Evolutionary conservation across 1,284 basidiomycete genomes (phyloP).

Genomic region (Cryptococcus sp.): DNA sequence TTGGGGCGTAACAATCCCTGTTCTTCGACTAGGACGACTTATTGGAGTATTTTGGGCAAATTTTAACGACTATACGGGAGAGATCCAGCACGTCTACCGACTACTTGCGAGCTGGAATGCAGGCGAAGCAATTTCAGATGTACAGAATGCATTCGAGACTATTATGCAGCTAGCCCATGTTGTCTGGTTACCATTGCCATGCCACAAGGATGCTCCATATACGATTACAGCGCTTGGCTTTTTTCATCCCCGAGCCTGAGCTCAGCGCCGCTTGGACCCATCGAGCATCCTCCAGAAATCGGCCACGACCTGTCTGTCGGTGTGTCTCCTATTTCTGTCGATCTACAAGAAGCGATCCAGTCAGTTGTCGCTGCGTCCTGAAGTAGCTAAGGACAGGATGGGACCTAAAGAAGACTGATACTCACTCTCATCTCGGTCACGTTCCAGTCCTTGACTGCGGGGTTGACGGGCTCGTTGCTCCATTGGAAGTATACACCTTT

Average conservation of each 20-base stretch:
- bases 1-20: conserved; percentile 19
- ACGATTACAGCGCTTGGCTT: neutral
- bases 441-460: conserved; percentile 93
- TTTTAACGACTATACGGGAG: too few relatives aligned
- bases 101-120: too few relatives aligned
- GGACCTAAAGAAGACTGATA: conserved; percentile 6
- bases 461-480: conserved; percentile 84
- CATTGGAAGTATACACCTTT: conserved; percentile 92
- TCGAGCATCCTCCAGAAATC: conserved; percentile 94
- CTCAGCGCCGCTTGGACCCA: conserved; percentile 21
- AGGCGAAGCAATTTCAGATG: neutral
- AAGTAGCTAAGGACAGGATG: neutral
- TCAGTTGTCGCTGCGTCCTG: conserved; percentile 1
- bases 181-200: neutral
- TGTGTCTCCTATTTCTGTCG: conserved; percentile 82
- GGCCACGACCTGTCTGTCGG: conserved; percentile 92
- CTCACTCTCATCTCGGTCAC: conserved; percentile 85
- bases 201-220: neutral
- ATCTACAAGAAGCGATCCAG: conserved; percentile 60
- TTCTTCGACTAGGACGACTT: neutral
- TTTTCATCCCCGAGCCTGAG: neutral
- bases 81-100: too few relatives aligned
- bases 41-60: too few relatives aligned
- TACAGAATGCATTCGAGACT: neutral
- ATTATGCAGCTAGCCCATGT: neutral